phyloP scores from a whole-genome alignment of 2,329 filamentous ascomycete species.

The Cordyceps tenuipes region DNA sequence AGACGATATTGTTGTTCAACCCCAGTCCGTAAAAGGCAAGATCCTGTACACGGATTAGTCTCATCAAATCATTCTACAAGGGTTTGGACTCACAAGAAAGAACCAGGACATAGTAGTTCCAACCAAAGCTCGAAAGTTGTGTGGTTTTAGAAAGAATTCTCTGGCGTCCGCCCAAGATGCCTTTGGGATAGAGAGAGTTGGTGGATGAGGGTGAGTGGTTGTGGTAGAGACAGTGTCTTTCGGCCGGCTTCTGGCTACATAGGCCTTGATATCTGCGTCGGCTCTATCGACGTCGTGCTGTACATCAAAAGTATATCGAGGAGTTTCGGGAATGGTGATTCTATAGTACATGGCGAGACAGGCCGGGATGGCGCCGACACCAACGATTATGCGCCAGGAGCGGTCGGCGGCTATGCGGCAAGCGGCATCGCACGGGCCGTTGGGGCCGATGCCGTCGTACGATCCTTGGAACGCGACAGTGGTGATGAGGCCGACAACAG shows the following conservation, averaged over 20 bases:
- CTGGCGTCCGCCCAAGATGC: conserved; percentile 63
- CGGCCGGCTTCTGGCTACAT: conserved; percentile 35
- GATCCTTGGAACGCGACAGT: conserved; percentile 53
- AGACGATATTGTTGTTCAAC: conserved; percentile 66
- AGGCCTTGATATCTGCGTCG: conserved; percentile 60
- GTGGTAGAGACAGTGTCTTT: neutral
- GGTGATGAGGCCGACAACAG: conserved; percentile 62
- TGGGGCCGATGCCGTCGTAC: conserved; percentile 34
- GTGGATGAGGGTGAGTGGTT: conserved; percentile 33
- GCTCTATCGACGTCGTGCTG: conserved; percentile 67
- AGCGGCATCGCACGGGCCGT: conserved; percentile 44
- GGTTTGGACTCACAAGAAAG: conserved; percentile 44
- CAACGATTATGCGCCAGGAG: conserved; percentile 75
- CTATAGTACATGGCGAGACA: conserved; percentile 78
- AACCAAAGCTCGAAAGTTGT: conserved; percentile 61
- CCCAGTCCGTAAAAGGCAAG: conserved; percentile 61
- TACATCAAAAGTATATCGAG: conserved; percentile 76
- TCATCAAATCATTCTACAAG: neutral
- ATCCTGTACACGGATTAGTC: conserved; percentile 37
- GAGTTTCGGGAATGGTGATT: conserved; percentile 77
- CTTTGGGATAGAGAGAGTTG: conserved; percentile 53
- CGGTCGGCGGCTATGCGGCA: conserved; percentile 68
- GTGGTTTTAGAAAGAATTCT: conserved; percentile 60
- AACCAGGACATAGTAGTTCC: conserved; percentile 79
- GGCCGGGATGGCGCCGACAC: conserved; percentile 69